Evolutionary conservation across 1,139 yeast species (phyloP).

Genomic region (Suhomyces kunorum): DNA sequence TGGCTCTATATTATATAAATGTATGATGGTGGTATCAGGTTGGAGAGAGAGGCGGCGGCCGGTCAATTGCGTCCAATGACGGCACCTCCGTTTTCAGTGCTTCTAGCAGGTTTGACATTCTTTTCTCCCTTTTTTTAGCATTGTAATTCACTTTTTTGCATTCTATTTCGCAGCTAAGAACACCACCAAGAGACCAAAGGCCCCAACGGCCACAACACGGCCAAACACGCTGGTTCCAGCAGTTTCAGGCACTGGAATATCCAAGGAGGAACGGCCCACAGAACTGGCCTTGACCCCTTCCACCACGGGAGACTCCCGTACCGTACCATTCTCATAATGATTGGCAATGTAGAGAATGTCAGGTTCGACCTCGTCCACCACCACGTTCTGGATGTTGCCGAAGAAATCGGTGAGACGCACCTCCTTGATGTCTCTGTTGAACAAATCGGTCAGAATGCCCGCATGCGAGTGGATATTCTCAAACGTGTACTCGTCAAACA

Average conservation of each 20-base stretch:
- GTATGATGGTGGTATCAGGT: too few relatives aligned
- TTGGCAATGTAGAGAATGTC: constrained; percentile 41
- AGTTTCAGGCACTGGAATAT: constrained; percentile 2
- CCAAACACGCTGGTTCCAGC: background rate
- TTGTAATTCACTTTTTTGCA: background rate
- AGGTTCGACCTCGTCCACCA: constrained; percentile 59
- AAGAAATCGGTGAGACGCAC: constrained; percentile 90
- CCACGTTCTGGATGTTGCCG: constrained; percentile 86
- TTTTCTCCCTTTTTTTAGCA: background rate
- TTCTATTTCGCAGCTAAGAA: background rate
- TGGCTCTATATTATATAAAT: too few relatives aligned
- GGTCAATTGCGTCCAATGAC: too few relatives aligned
- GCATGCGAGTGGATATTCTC: constrained; percentile 89
- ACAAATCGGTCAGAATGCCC: constrained; percentile 84
- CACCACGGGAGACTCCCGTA: background rate
- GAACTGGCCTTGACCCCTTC: background rate
- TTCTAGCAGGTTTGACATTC: too few relatives aligned
- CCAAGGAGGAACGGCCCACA: constrained; percentile 1
- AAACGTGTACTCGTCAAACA: constrained; percentile 80
- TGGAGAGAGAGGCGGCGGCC: too few relatives aligned
- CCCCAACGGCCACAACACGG: background rate
- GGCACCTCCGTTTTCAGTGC: too few relatives aligned
- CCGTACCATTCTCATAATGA: constrained; percentile 25
- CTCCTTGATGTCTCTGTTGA: constrained; percentile 63
- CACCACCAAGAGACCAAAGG: background rate